phyloP scores from a whole-genome alignment of 805 yeast genomes.

The Saccharomycopsis sp. region DNA sequence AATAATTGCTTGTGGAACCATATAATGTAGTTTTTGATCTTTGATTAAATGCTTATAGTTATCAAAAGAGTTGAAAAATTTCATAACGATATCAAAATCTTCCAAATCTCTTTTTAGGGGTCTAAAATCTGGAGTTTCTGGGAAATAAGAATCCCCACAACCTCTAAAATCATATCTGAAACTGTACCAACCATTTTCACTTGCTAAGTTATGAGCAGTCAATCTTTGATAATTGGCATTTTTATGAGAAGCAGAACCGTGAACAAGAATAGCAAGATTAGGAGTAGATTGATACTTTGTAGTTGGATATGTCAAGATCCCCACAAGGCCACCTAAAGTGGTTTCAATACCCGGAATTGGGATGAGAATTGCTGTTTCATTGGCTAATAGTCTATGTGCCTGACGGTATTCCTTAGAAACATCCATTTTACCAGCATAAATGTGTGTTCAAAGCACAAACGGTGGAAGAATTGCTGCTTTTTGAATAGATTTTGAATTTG shows the following conservation, averaged over 20 bases:
- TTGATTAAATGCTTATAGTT: constrained; percentile 5
- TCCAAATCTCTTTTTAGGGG: constrained; percentile 51
- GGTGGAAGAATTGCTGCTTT: too few species aligned
- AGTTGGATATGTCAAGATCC: constrained; percentile 27
- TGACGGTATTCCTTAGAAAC: constrained; percentile 19
- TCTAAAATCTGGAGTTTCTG: constrained; percentile 25
- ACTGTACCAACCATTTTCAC: constrained; percentile 48
- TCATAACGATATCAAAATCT: constrained; percentile 46
- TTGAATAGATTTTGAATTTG: too few species aligned
- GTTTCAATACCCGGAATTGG: constrained; percentile 21
- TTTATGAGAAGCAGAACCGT: constrained; percentile 82
- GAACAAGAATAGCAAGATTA: constrained; percentile 45
- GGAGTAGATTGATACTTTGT: constrained; percentile 14
- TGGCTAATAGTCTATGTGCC: constrained; percentile 18
- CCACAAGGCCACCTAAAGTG: constrained; percentile 27
- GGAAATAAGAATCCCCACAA: constrained; percentile 62
- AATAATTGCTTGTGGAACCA: constrained; percentile 44
- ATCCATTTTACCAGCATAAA: too few species aligned
- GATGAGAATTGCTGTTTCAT: constrained; percentile 23
- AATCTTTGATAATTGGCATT: constrained; percentile 63
- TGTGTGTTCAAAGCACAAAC: too few species aligned
- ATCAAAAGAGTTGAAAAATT: constrained; percentile 20
- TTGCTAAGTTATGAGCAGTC: constrained; percentile 51
- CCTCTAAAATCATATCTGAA: constrained; percentile 79
- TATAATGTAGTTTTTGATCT: constrained; percentile 31